Evolutionary conservation across 148 eudicot species (phyloP).

Genomic region (Bassia scoparia): DNA sequence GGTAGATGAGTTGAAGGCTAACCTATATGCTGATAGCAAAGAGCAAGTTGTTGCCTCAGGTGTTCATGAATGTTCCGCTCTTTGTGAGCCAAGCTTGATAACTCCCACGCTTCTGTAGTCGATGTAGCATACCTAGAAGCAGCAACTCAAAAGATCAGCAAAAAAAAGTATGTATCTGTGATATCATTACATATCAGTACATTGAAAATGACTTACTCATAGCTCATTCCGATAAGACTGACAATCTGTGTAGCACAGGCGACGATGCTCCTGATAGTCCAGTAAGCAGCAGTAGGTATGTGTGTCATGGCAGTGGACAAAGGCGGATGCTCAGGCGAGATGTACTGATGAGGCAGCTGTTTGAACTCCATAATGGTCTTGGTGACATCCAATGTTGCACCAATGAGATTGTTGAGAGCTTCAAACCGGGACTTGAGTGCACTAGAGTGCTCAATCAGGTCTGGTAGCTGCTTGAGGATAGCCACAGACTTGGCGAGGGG

Average conservation of each 20-base stretch:
- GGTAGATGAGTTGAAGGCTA: too few relatives aligned
- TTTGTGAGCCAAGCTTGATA: constrained; percentile 82
- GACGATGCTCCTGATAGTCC: constrained; percentile 85
- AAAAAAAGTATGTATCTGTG: not conserved
- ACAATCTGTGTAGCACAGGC: constrained; percentile 63
- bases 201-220: constrained; percentile 47
- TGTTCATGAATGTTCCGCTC: constrained; percentile 65
- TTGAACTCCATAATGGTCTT: constrained; percentile 57
- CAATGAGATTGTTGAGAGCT: constrained; percentile 49
- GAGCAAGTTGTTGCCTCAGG: constrained; percentile 56
- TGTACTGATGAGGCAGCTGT: constrained; percentile 62
- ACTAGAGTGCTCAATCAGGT: constrained; percentile 50
- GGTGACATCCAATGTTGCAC: constrained; percentile 61
- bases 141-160: not conserved
- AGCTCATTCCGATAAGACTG: constrained; percentile 64
- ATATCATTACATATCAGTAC: not conserved
- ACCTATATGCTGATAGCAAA: constrained; percentile 79
- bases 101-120: constrained; percentile 91
- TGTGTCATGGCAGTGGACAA: constrained; percentile 51
- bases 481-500: constrained; percentile 81
- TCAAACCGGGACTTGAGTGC: constrained; percentile 59
- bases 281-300: constrained; percentile 86
- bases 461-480: constrained; percentile 67
- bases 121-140: constrained; percentile 42
- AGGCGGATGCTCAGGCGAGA: constrained; percentile 64